These are phyloP conservation scores for Persicaria tinctoria DNA, from an alignment of 148 eudicot species.

Conservation along the genomic window DNA sequence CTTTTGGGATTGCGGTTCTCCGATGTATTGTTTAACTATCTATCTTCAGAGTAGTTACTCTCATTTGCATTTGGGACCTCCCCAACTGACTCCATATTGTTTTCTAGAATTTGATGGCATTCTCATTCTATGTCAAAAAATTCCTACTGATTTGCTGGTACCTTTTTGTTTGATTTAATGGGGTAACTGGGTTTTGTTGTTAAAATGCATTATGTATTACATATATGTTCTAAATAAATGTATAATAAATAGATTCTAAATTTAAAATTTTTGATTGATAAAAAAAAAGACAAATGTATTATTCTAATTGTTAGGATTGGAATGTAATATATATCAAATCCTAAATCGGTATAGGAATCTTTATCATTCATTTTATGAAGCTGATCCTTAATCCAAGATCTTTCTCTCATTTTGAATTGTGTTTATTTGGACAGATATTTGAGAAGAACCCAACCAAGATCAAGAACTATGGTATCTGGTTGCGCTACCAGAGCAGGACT, in stretches of 20 bases:
- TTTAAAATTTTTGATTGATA: too few species aligned
- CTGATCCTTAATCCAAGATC: not conserved
- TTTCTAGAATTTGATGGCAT: not conserved
- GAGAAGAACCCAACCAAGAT: slow-evolving; percentile 74
- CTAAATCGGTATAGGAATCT: too few species aligned
- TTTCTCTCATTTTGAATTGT: not conserved
- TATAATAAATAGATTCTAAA: too few species aligned
- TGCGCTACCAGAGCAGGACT: slow-evolving; percentile 70
- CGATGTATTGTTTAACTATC: not conserved
- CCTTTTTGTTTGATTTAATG: not conserved
- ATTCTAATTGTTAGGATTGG: too few species aligned
- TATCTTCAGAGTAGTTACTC: not conserved
- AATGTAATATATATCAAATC: too few species aligned
- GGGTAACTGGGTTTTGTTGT: too few species aligned
- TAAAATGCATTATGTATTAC: too few species aligned
- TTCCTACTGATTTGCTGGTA: not conserved
- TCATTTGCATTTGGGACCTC: not conserved
- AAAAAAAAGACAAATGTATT: too few species aligned
- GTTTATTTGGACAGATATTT: slow-evolving; percentile 36
- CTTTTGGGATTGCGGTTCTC: not conserved
- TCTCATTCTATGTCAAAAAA: not conserved
- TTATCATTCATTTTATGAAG: too few species aligned
- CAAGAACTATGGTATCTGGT: slow-evolving; percentile 89
- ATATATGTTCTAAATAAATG: too few species aligned
- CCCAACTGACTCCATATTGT: not conserved